A percentile compares a stretch with the other conserved stretches of the same genome.
These are phyloP conservation scores for Lolium perenne DNA, from an alignment of 176 grass and related monocot genomes.

Conservation along the genomic window DNA sequence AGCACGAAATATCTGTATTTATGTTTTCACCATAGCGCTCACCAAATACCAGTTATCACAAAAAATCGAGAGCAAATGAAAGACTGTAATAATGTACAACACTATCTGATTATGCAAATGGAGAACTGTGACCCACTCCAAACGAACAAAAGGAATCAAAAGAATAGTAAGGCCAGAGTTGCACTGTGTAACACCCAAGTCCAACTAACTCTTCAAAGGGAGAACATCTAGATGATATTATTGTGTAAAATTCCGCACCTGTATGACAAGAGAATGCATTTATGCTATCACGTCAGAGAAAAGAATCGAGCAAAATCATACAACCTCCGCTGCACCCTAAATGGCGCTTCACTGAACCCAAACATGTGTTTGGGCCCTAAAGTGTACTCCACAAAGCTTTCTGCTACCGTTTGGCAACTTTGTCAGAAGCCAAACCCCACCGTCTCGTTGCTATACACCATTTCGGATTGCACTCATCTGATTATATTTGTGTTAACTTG, in stretches of 20 bases:
- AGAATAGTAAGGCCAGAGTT: slow-evolving; percentile 2
- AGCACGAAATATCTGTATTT: background rate
- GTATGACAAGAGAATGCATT: slow-evolving; percentile 28
- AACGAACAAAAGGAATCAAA: slow-evolving; percentile 40
- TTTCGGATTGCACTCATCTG: background rate
- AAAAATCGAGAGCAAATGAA: background rate
- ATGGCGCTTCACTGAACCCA: slow-evolving; percentile 17
- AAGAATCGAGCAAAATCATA: slow-evolving; percentile 54
- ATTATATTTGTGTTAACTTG: slow-evolving; percentile 58
- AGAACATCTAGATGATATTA: slow-evolving; percentile 19
- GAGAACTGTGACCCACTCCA: background rate
- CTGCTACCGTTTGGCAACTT: slow-evolving; percentile 44
- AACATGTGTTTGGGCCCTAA: slow-evolving; percentile 15
- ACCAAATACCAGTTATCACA: background rate
- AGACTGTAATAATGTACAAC: background rate
- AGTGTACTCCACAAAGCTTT: slow-evolving; percentile 29
- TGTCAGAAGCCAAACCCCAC: background rate
- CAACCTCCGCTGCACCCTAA: slow-evolving; percentile 30
- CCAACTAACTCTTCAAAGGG: slow-evolving; percentile 27
- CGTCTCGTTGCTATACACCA: slow-evolving; percentile 22
- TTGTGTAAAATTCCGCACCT: slow-evolving; percentile 34
- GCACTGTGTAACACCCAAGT: slow-evolving; percentile 42
- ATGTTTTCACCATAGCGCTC: background rate
- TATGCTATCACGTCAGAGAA: background rate
- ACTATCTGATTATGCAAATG: background rate